These are phyloP conservation scores for Hymenoscyphus fraxineus DNA, from an alignment of 2,329 filamentous ascomycete genomes.

Conservation along the genomic window DNA sequence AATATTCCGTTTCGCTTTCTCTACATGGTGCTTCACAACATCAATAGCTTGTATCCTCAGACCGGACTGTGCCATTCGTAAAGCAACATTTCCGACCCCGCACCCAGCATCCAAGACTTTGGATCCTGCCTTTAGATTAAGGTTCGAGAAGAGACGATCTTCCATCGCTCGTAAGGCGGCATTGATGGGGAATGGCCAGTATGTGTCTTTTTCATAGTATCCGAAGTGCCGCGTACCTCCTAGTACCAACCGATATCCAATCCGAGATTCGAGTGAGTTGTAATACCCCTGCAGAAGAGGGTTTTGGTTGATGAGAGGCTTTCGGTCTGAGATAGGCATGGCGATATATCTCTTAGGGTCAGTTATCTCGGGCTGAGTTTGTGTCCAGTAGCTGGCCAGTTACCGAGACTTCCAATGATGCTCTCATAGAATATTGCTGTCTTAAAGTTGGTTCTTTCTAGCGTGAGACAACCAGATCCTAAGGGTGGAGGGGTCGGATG, in stretches of 20 bases:
- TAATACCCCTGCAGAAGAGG: constrained; percentile 44
- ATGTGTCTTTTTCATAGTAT: constrained; percentile 43
- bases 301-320: constrained; percentile 38
- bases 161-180: constrained; percentile 46
- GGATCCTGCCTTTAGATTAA: constrained; percentile 39
- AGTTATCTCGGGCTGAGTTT: no score
- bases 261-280: constrained; percentile 42
- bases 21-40: constrained; percentile 45
- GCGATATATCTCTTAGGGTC: neutral
- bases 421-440: no score
- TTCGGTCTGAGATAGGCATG: constrained; percentile 17
- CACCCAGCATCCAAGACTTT: constrained; percentile 51
- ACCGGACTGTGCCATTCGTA: constrained; percentile 43
- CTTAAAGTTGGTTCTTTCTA: no score
- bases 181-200: constrained; percentile 47
- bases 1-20: constrained; percentile 42
- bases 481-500: no score
- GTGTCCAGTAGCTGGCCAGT: no score
- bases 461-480: no score
- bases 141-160: constrained; percentile 40
- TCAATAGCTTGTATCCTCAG: constrained; percentile 46
- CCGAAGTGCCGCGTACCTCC: constrained; percentile 50
- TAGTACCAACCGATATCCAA: constrained; percentile 42
- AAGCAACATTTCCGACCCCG: constrained; percentile 47
- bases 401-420: no score